Percentiles rank a stretch among this genome's conserved stretches.
These are phyloP conservation scores for Meripilus lineatus DNA, from an alignment of 1,284 basidiomycete genomes.

Conservation along the genomic window DNA sequence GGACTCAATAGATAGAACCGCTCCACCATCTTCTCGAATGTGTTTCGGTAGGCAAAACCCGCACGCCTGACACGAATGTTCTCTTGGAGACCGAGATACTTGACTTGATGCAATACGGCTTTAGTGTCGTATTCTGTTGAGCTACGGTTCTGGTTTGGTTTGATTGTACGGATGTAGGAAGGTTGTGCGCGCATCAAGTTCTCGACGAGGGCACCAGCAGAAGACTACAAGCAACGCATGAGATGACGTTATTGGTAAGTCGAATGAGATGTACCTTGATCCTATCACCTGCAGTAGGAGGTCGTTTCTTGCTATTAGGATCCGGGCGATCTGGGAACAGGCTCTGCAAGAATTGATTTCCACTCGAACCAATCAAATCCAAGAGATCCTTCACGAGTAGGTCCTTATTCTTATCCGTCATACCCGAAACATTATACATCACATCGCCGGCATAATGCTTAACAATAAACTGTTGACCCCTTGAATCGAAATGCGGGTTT, in stretches of 20 bases:
- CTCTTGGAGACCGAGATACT: conserved; percentile 98
- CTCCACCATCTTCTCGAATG: conserved; percentile 99
- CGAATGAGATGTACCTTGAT: conserved; percentile 67
- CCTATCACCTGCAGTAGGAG: conserved; percentile 96
- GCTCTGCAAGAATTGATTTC: conserved; percentile 81
- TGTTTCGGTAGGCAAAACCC: conserved; percentile 96
- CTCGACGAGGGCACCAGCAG: conserved; percentile 92
- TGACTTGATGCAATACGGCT: conserved; percentile 97
- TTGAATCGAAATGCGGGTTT: conserved; percentile 91
- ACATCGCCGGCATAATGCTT: conserved; percentile 98
- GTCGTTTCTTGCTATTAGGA: conserved; percentile 95
- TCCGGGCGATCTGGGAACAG: conserved; percentile 96
- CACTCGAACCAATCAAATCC: conserved; percentile 80
- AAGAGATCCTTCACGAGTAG: conserved; percentile 92
- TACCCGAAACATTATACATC: conserved; percentile 94
- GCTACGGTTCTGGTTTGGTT: conserved; percentile 97
- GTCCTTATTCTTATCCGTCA: conserved; percentile 99
- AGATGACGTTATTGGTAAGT: too few species aligned
- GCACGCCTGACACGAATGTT: conserved; percentile 97
- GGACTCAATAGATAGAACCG: conserved; percentile 96
- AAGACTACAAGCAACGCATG: conserved; percentile 44
- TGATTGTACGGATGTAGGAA: conserved; percentile 99
- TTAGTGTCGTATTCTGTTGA: conserved; percentile 90
- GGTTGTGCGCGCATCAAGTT: conserved; percentile 96
- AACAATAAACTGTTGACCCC: conserved; percentile 86